Evolutionary conservation across 192 early-diverging fungal genomes (phyloP).

Genomic region (Paraglomus brasilianum): DNA sequence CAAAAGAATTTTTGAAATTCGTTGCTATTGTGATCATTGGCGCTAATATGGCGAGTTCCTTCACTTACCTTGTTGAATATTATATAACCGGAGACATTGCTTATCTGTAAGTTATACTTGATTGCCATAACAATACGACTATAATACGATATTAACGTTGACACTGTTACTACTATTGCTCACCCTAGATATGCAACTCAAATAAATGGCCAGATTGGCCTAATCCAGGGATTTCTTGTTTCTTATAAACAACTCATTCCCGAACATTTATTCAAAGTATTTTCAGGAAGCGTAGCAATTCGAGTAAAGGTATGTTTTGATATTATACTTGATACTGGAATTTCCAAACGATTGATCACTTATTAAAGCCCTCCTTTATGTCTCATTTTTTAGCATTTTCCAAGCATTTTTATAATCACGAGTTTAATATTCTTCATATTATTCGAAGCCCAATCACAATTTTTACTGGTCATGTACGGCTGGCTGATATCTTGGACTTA

Average conservation of each 20-base stretch:
- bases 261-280: conserved; percentile 74
- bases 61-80: conserved; percentile 59
- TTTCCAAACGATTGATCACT: conserved; percentile 31
- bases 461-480: conserved; percentile 73
- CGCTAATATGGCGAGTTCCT: conserved; percentile 51
- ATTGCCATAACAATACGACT: conserved; percentile 1
- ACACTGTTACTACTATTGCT: conserved; percentile 1
- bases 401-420: conserved; percentile 41
- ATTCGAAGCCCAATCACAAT: conserved; percentile 54
- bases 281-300: conserved; percentile 60
- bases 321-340: conserved; percentile 40
- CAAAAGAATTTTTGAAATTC: conserved; percentile 71
- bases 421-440: conserved; percentile 47
- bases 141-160: neutral
- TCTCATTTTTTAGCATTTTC: conserved; percentile 43
- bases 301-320: conserved; percentile 36
- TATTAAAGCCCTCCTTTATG: neutral
- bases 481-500: conserved; percentile 78
- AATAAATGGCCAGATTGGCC: conserved; percentile 69
- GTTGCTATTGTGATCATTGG: conserved; percentile 54
- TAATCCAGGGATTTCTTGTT: conserved; percentile 75
- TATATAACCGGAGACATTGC: conserved; percentile 54
- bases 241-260: conserved; percentile 90
- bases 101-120: conserved; percentile 50
- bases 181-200: conserved; percentile 50